phyloP scores from a whole-genome alignment of 2,329 filamentous ascomycete species.

The Cladobotryum protrusum region DNA sequence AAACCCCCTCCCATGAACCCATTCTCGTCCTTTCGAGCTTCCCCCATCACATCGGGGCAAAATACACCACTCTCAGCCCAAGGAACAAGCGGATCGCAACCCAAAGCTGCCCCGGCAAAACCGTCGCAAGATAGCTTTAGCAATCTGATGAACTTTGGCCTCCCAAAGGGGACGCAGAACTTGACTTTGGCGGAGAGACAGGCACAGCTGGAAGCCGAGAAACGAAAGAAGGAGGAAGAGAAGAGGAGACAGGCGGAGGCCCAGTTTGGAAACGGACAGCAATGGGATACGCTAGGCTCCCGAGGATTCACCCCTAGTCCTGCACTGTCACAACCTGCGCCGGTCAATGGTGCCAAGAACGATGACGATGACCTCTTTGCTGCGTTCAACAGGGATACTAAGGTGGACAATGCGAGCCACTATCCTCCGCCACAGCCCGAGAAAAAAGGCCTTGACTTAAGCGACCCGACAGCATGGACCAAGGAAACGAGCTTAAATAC shows the following conservation, averaged over 20 bases:
- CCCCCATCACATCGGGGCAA: conserved; percentile 51
- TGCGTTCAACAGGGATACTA: conserved; percentile 59
- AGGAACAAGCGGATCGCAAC: conserved; percentile 35
- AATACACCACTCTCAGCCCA: conserved; percentile 52
- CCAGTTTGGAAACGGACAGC: conserved; percentile 70
- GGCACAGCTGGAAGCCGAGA: conserved; percentile 58
- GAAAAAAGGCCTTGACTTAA: conserved; percentile 43
- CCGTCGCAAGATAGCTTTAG: conserved; percentile 68
- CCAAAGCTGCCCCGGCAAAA: conserved; percentile 43
- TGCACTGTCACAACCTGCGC: conserved; percentile 9
- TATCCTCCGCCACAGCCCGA: conserved; percentile 51
- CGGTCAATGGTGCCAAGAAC: conserved; percentile 14
- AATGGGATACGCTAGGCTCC: conserved; percentile 68
- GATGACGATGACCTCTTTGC: conserved; percentile 61
- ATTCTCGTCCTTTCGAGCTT: conserved; percentile 47
- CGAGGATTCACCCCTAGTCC: conserved; percentile 38
- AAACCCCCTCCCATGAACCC: conserved; percentile 38
- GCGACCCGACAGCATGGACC: conserved; percentile 49
- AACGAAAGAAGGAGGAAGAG: conserved; percentile 67
- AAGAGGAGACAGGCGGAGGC: conserved; percentile 64
- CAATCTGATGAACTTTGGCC: conserved; percentile 58
- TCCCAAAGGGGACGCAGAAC: conserved; percentile 57
- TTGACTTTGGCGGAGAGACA: conserved; percentile 75
- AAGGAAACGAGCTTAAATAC: conserved; percentile 13
- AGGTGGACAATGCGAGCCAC: conserved; percentile 60